Percentiles rank a stretch among this genome's conserved stretches.
phyloP scores from a whole-genome alignment of 1,139 yeast species.

The Fermentozyma sake region DNA sequence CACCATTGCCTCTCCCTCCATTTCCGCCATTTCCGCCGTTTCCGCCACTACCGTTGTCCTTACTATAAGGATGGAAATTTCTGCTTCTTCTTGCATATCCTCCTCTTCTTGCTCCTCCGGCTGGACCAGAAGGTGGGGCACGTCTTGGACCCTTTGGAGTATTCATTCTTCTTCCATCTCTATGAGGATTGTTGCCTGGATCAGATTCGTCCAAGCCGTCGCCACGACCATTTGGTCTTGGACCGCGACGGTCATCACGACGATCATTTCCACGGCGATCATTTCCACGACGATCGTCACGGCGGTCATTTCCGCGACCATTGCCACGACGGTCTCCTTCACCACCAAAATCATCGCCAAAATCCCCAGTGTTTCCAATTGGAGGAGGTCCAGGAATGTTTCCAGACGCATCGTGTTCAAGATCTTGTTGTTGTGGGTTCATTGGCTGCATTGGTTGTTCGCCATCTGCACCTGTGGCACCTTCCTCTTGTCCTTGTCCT shows the following conservation, averaged over 20 bases:
- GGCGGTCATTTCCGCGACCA: constrained; percentile 19
- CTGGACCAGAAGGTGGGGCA: constrained; percentile 36
- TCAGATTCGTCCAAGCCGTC: constrained; percentile 2
- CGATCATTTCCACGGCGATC: neutral
- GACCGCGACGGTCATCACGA: constrained; percentile 2
- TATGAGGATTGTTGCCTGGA: constrained; percentile 10
- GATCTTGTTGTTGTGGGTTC: constrained; percentile 53
- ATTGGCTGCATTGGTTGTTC: constrained; percentile 48
- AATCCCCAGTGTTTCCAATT: neutral
- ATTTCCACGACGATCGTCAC: neutral
- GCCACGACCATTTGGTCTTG: neutral
- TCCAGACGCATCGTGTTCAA: too few species aligned
- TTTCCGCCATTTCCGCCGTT: neutral
- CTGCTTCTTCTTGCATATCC: constrained; percentile 8
- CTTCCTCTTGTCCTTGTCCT: constrained; percentile 12
- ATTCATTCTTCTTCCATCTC: constrained; percentile 28
- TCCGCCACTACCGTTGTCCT: constrained; percentile 18
- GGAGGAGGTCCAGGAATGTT: constrained; percentile 17
- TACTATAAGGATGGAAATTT: constrained; percentile 32
- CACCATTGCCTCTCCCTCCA: neutral
- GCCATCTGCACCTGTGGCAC: constrained; percentile 14
- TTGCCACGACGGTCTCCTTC: constrained; percentile 16
- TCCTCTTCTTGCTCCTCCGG: constrained; percentile 17
- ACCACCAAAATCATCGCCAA: constrained; percentile 1
- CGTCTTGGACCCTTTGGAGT: constrained; percentile 44